Conservation (phyloP, 2,329 filamentous ascomycete genomes). For the Clarireedia paspali region DNA sequence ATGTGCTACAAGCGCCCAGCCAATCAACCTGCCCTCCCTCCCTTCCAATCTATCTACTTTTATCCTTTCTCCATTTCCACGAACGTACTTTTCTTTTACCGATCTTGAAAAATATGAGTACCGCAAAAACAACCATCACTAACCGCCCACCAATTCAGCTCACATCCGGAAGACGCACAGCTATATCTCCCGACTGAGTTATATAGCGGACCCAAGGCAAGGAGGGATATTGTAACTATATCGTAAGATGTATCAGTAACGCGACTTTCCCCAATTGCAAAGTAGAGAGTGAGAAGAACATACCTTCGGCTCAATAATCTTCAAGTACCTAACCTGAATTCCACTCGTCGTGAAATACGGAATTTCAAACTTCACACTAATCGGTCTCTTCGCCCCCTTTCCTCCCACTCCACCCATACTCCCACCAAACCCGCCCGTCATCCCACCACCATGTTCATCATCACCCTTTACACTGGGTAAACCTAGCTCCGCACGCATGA, state of each 20-base stretch:
- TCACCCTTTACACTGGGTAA: constrained; percentile 90
- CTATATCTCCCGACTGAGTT: constrained; percentile 94
- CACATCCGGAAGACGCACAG: constrained; percentile 79
- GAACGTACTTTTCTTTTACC: too few relatives aligned
- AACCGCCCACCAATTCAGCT: background rate
- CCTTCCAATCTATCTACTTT: constrained; percentile 6
- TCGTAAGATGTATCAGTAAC: constrained; percentile 1
- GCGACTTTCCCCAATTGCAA: too few relatives aligned
- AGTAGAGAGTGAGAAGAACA: constrained; percentile 25
- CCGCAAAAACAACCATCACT: background rate
- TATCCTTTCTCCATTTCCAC: background rate
- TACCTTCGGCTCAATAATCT: constrained; percentile 99
- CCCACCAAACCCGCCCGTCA: constrained; percentile 95
- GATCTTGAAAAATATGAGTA: background rate
- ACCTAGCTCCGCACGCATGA: constrained; percentile 95
- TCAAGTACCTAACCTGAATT: constrained; percentile 95
- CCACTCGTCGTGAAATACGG: constrained; percentile 99
- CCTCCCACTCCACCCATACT: constrained; percentile 89
- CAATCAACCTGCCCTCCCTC: background rate
- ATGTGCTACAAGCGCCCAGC: background rate
- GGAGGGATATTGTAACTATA: constrained; percentile 91
- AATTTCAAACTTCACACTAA: constrained; percentile 99
- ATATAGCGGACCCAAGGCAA: constrained; percentile 98
- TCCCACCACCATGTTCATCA: constrained; percentile 90
- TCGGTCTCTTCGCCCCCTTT: constrained; percentile 87